These are phyloP conservation scores for Globisporangium parvum DNA, from an alignment of 352 stramenopile genomes.

Conservation along the genomic window DNA sequence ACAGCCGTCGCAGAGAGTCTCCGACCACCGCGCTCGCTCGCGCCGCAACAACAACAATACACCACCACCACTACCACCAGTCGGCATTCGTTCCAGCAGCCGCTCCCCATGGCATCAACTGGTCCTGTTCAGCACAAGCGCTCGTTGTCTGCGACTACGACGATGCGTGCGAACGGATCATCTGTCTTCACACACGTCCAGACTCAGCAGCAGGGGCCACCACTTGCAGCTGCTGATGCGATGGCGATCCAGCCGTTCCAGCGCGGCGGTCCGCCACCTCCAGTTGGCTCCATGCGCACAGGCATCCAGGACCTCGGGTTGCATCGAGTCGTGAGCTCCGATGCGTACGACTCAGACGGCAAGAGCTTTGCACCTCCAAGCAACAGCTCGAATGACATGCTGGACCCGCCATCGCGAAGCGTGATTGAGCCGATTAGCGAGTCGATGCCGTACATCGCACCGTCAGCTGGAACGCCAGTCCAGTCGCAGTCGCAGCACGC, in stretches of 20 bases:
- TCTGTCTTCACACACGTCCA: too few relatives aligned
- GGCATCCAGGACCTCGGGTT: constrained; percentile 10
- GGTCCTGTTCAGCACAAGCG: too few relatives aligned
- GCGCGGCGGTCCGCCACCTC: background rate
- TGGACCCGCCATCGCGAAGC: background rate
- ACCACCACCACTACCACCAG: too few relatives aligned
- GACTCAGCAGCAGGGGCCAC: background rate
- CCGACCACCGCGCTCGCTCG: too few relatives aligned
- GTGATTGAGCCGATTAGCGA: background rate
- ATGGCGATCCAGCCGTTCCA: constrained; percentile 13
- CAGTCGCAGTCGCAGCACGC: background rate
- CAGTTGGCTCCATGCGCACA: too few relatives aligned
- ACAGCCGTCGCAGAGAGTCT: too few relatives aligned
- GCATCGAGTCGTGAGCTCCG: constrained; percentile 10
- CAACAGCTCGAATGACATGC: background rate
- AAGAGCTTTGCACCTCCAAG: background rate
- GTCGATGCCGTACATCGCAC: background rate
- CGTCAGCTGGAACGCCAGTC: background rate
- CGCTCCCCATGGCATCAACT: too few relatives aligned
- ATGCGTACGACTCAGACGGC: constrained; percentile 8
- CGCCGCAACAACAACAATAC: too few relatives aligned
- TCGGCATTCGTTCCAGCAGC: too few relatives aligned
- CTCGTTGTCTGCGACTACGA: too few relatives aligned
- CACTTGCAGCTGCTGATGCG: background rate
- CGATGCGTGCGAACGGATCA: too few relatives aligned